Evolutionary conservation across 805 yeast genomes (phyloP).

Genomic region (Maudiozyma bulderi): DNA sequence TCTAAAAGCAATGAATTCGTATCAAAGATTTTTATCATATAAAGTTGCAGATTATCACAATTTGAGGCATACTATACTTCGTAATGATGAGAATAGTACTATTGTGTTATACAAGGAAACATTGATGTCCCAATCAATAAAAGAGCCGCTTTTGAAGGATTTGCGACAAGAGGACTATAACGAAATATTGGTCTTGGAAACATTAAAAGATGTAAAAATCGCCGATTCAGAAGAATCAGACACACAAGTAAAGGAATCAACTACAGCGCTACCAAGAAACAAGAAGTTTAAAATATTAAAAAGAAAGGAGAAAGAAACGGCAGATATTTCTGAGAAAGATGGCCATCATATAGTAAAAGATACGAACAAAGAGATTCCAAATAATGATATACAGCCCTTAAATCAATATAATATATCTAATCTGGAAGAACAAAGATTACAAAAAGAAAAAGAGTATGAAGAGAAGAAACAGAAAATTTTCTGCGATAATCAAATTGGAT

Average conservation of each 20-base stretch:
- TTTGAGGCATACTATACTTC: conserved; percentile 46
- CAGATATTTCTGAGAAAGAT: too few species aligned
- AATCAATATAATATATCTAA: neutral
- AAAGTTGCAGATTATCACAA: conserved; percentile 60
- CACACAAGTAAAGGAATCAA: neutral
- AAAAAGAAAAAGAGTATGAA: conserved; percentile 37
- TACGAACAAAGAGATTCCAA: neutral
- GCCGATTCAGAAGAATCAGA: neutral
- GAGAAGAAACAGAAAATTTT: conserved; percentile 33
- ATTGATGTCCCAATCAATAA: conserved; percentile 11
- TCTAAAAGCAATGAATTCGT: conserved; percentile 54
- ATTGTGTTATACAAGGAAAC: conserved; percentile 29
- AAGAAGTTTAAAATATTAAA: too few species aligned
- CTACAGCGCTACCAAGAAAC: too few species aligned
- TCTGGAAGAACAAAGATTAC: conserved; percentile 12
- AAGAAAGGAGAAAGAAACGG: too few species aligned
- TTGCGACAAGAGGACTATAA: conserved; percentile 7
- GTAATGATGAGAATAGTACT: conserved; percentile 33
- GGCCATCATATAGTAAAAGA: too few species aligned
- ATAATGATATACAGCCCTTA: neutral
- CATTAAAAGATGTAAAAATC: neutral
- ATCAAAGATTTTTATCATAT: conserved; percentile 57
- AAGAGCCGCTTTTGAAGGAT: conserved; percentile 14
- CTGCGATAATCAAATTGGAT: conserved; percentile 24
- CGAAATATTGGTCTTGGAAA: neutral